phyloP scores from a whole-genome alignment of 164 flowering plant species.

The Magnolia kwangsiensis region DNA sequence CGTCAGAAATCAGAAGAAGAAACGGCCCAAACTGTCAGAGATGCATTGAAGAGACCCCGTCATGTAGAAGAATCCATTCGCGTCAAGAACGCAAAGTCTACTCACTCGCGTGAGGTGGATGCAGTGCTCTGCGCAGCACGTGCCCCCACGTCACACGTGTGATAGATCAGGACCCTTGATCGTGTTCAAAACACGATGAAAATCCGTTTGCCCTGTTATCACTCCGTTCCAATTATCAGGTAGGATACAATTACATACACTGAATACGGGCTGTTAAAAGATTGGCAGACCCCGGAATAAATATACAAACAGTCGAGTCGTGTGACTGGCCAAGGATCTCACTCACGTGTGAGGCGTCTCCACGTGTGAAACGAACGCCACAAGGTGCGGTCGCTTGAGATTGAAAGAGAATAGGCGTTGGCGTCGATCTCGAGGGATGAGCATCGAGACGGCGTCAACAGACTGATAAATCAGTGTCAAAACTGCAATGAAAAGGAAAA shows the following conservation, averaged over 20 bases:
- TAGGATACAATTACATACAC: no score
- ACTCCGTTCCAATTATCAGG: no score
- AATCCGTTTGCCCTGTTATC: neutral
- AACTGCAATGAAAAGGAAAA: neutral
- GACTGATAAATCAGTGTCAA: neutral
- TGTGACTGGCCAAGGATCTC: neutral
- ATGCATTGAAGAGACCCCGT: neutral
- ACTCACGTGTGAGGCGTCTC: neutral
- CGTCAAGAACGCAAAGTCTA: neutral
- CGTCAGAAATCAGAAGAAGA: neutral
- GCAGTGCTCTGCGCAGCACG: neutral
- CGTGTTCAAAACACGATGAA: neutral
- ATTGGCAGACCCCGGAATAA: no score
- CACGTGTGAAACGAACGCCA: neutral
- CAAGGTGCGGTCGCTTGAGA: neutral
- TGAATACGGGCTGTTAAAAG: no score
- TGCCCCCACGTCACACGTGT: neutral
- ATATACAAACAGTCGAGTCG: neutral
- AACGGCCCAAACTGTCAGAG: neutral
- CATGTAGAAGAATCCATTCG: neutral
- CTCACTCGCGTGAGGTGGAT: neutral
- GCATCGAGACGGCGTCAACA: neutral
- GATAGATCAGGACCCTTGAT: neutral
- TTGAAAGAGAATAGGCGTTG: neutral
- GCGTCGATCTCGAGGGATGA: neutral